phyloP scores from a whole-genome alignment of 202 grass and related monocot genomes.

The Schoenoplectus triqueter region DNA sequence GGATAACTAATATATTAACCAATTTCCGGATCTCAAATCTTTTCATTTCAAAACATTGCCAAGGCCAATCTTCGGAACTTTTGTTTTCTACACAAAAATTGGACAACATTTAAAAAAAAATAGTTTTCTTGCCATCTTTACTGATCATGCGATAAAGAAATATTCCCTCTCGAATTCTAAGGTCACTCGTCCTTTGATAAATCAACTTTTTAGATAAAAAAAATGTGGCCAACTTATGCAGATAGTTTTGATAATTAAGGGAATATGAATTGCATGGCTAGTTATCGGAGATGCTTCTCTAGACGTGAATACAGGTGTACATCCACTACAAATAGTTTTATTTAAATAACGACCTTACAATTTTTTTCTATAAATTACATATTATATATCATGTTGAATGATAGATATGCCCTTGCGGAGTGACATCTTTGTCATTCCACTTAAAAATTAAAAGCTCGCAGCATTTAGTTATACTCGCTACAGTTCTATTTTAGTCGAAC shows the following conservation, averaged over 20 bases:
- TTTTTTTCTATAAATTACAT: background rate
- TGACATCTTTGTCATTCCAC: slow-evolving; percentile 37
- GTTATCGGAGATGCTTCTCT: background rate
- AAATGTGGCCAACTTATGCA: background rate
- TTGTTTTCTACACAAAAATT: slow-evolving; percentile 12
- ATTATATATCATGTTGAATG: background rate
- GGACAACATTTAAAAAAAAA: slow-evolving; percentile 21
- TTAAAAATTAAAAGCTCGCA: background rate
- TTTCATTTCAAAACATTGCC: slow-evolving; percentile 11
- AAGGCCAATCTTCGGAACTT: slow-evolving; percentile 12
- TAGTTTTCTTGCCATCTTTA: slow-evolving; percentile 13
- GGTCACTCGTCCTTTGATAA: background rate
- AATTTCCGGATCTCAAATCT: background rate
- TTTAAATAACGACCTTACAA: background rate
- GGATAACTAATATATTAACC: too few relatives aligned
- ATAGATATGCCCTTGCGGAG: background rate
- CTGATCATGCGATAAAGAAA: background rate
- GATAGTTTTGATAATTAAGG: background rate
- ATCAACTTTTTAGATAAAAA: background rate
- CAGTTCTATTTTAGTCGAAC: background rate
- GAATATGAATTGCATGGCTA: slow-evolving; percentile 12
- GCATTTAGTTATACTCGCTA: background rate
- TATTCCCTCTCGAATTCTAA: slow-evolving; percentile 6
- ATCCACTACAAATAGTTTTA: slow-evolving; percentile 12
- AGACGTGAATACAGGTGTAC: slow-evolving; percentile 29